These are phyloP conservation scores for Serendipita vermifera DNA, from an alignment of 768 basidiomycete species.

Conservation along the genomic window DNA sequence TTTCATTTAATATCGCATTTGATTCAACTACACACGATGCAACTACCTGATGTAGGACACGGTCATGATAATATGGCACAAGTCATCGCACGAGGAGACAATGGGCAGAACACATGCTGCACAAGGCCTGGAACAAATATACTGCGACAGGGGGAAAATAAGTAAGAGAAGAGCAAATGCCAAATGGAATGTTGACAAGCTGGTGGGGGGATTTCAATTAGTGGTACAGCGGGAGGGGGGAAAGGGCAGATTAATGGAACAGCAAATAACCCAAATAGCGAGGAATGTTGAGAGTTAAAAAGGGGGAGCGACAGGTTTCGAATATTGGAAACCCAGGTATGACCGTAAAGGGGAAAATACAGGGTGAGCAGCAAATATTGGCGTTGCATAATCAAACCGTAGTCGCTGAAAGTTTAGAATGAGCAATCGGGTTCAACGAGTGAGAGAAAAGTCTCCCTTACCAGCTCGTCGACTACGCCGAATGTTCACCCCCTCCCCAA, in stretches of 20 bases:
- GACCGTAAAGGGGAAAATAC: conserved; percentile 17
- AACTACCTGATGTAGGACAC: neutral
- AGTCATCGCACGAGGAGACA: no score
- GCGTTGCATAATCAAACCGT: no score
- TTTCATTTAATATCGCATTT: neutral
- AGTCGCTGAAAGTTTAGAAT: no score
- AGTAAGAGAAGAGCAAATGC: neutral
- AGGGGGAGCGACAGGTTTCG: conserved; percentile 17
- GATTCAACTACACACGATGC: neutral
- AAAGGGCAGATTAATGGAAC: conserved; percentile 1
- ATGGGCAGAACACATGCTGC: conserved; percentile 15
- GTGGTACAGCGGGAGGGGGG: neutral
- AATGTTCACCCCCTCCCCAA: no score
- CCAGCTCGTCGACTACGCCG: no score
- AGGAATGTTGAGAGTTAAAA: neutral
- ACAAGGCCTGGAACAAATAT: neutral
- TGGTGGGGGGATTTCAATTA: neutral
- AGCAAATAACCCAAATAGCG: conserved; percentile 1
- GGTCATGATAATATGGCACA: neutral
- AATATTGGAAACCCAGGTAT: conserved; percentile 20
- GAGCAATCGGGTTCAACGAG: no score
- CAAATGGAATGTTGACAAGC: neutral
- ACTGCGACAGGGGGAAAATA: neutral
- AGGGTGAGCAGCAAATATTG: conserved; percentile 13
- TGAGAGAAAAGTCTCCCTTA: no score